Base-by-base conservation (phyloP, 352 stramenopile genomes). In the Saprolegnia diclina region DNA sequence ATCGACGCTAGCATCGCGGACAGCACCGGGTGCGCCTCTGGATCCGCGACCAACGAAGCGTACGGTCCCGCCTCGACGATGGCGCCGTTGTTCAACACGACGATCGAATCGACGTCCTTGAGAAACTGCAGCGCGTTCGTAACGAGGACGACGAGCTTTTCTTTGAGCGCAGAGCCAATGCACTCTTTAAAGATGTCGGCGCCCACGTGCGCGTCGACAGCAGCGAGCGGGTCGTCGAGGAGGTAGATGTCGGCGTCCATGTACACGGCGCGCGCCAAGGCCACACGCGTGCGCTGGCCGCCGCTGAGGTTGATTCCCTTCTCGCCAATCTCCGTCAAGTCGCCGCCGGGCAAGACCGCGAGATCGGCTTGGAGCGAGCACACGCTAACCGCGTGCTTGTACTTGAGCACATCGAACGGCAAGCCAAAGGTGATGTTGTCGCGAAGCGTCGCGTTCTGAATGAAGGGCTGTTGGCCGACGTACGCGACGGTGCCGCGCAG, bases 361-460 rank as follows among this genome's bases (percentile, higher is more conserved):
- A 70, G 19, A 22, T 70, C 64, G 26, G 50, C 48, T 24, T 10
- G 13, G 6, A 70, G 14, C 16, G 19, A 64, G 26, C 24, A 24
- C 40, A 64, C 64, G 26, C 18, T 6, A 16, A 70, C 35, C 24
- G 55, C 64, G 16, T 62, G 11, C 29, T 67, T n/a, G 55, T 83
- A 83, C 38, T 59, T 62, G 9, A 38, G 50, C 45, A 40, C 54
- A 50, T 79, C 53, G 22, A 71, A 82, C 9, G 62, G 66, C 56
- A 78, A 67, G 35, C 87, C 85, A 75, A 97, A 97, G 19, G 97
- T 72, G 69, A 98, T 92, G 74, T 98, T 98, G 38, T 95, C 82
- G 19, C 77, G 73, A 0, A 98, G 64, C 11, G 88, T 92, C 37
- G 82, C 88, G 77, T 98, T 98, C 65, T 96, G 78, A 46, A 98